These are phyloP conservation scores for Spathaspora arborariae DNA, from an alignment of 805 yeast species.

Conservation along the genomic window DNA sequence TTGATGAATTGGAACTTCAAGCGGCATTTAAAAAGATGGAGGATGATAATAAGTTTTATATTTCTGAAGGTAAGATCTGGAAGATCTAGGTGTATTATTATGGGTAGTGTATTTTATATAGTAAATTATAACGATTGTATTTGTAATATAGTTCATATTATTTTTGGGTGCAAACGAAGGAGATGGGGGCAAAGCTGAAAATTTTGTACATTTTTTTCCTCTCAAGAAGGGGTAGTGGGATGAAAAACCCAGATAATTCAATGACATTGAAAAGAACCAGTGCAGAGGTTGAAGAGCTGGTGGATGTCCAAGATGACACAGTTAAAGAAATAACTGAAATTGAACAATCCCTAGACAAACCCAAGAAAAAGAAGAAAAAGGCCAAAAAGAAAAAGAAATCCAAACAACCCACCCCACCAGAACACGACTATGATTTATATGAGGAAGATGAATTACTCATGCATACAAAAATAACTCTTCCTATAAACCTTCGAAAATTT, in stretches of 20 bases:
- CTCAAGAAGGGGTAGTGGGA: background rate
- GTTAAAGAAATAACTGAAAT: background rate
- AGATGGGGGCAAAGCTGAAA: background rate
- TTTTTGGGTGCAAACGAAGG: background rate
- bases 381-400: constrained; percentile 1
- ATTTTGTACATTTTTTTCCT: background rate
- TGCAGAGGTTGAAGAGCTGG: background rate
- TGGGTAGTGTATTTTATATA: background rate
- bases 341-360: background rate
- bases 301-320: background rate
- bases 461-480: constrained; percentile 38
- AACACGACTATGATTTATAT: background rate
- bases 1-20: constrained; percentile 24
- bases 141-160: background rate
- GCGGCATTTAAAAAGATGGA: constrained; percentile 31
- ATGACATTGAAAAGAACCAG: background rate
- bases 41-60: constrained; percentile 32
- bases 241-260: background rate
- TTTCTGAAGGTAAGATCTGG: constrained; percentile 39
- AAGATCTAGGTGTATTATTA: constrained; percentile 19
- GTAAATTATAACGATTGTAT: background rate
- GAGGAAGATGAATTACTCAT: constrained; percentile 24
- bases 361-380: constrained; percentile 3
- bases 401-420: background rate
- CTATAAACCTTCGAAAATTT: constrained; percentile 43